phyloP scores from a whole-genome alignment of 2,329 filamentous ascomycete genomes.

The Apiospora arundinis region DNA sequence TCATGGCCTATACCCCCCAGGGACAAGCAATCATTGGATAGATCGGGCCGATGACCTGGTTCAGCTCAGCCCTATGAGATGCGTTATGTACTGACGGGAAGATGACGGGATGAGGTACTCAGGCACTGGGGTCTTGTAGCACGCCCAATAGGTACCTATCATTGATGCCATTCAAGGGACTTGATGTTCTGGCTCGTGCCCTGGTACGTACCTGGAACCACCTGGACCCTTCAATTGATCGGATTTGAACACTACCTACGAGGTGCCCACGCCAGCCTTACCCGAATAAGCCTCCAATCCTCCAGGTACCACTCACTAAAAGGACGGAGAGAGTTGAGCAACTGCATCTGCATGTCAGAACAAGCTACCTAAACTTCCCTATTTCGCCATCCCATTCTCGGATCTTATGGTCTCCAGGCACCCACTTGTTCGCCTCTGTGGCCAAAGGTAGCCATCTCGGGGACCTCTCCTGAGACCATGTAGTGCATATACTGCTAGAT shows the following conservation, averaged over 20 bases:
- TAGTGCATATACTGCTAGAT: neutral
- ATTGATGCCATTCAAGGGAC: too few relatives aligned
- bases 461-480: neutral
- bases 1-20: neutral
- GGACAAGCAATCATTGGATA: neutral
- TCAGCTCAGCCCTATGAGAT: neutral
- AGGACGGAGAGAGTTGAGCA: neutral
- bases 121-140: neutral
- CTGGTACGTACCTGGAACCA: neutral
- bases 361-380: neutral
- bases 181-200: neutral
- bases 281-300: neutral
- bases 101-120: conserved; percentile 1
- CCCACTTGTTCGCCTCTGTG: neutral
- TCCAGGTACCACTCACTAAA: too few relatives aligned
- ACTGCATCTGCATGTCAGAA: neutral
- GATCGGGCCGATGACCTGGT: neutral
- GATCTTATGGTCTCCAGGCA: conserved; percentile 10
- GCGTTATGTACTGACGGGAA: neutral
- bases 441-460: neutral
- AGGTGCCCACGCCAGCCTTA: neutral
- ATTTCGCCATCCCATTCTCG: neutral
- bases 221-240: neutral
- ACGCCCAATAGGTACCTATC: neutral
- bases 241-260: too few relatives aligned